Conservation (phyloP, 2,329 filamentous ascomycete species). For the Aspergillus calidoustus region DNA sequence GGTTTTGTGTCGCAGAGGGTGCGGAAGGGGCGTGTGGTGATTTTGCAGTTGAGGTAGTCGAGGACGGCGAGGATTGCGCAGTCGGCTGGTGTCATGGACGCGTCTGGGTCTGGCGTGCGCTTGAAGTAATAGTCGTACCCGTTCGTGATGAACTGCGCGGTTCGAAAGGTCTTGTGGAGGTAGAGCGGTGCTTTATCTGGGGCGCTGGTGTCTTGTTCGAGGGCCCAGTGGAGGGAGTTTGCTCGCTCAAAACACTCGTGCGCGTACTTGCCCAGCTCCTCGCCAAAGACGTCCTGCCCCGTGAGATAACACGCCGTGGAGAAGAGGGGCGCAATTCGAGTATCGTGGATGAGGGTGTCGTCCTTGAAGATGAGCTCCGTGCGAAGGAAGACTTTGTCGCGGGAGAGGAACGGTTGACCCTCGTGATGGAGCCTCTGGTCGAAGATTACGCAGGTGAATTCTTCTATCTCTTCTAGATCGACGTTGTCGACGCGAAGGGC, state of each 20-base stretch:
- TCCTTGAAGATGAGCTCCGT: background rate
- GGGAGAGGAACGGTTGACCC: background rate
- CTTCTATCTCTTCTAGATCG: background rate
- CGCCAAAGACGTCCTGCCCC: background rate
- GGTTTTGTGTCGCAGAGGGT: background rate
- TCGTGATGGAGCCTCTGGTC: background rate
- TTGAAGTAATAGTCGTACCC: background rate
- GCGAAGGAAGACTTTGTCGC: background rate
- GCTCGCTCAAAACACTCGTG: constrained; percentile 2
- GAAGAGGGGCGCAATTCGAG: background rate
- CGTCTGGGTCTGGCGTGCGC: background rate
- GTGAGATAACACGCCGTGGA: background rate
- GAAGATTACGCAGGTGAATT: background rate
- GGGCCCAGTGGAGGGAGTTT: background rate
- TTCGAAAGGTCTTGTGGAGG: background rate
- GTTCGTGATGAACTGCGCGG: background rate
- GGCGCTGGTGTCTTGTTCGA: background rate
- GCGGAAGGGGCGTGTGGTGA: background rate
- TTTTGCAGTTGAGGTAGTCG: constrained; percentile 4
- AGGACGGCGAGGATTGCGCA: background rate
- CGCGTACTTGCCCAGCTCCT: background rate
- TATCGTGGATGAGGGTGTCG: background rate
- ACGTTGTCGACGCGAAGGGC: background rate
- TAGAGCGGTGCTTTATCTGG: background rate
- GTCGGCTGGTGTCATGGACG: background rate